phyloP scores from a whole-genome alignment of 1,284 basidiomycete genomes.

The Agaricales sp. region DNA sequence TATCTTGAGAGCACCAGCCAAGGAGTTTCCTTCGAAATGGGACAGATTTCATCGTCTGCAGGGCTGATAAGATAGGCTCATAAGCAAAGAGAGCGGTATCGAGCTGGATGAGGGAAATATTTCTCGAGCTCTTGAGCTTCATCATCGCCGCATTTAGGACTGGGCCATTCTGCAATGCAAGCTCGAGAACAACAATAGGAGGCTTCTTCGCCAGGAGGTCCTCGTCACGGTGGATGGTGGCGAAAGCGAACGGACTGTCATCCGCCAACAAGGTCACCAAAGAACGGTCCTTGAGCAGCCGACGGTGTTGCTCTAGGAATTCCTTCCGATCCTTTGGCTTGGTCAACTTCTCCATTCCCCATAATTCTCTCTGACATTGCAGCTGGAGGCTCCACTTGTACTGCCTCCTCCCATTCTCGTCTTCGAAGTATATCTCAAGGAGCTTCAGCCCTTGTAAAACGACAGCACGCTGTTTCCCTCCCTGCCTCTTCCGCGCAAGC shows the following conservation, averaged over 20 bases:
- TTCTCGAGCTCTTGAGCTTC: constrained; percentile 24
- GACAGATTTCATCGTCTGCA: constrained; percentile 32
- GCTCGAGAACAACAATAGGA: constrained; percentile 33
- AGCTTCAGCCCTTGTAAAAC: constrained; percentile 30
- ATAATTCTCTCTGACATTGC: constrained; percentile 30
- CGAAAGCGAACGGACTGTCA: constrained; percentile 38
- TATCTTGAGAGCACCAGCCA: constrained; percentile 30
- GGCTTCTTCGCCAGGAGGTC: constrained; percentile 33
- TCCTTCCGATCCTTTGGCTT: constrained; percentile 19
- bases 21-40: constrained; percentile 40
- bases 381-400: constrained; percentile 38
- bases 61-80: constrained; percentile 43
- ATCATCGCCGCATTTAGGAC: constrained; percentile 27
- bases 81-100: constrained; percentile 52
- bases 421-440: constrained; percentile 24
- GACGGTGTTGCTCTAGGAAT: constrained; percentile 22
- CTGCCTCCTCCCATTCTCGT: constrained; percentile 17
- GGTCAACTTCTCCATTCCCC: constrained; percentile 22
- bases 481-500: constrained; percentile 32
- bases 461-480: constrained; percentile 29
- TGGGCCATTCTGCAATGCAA: constrained; percentile 33
- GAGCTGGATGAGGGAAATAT: constrained; percentile 41
- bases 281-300: constrained; percentile 19
- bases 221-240: constrained; percentile 43
- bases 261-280: constrained; percentile 39